phyloP scores from a whole-genome alignment of 306 rosid species.

The Arachis hypogaea region DNA sequence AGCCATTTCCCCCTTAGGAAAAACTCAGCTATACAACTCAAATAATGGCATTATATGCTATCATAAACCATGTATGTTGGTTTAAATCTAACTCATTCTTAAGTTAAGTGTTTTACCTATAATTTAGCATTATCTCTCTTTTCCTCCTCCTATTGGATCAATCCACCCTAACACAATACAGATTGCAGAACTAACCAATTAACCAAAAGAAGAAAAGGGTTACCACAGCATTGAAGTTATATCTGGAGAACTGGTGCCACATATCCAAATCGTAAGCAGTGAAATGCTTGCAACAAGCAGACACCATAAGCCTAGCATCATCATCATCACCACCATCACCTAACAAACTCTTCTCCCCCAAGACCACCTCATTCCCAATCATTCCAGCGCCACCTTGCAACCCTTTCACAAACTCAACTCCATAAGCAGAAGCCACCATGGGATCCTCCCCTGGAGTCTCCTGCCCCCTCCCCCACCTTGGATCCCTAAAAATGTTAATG shows the following conservation, averaged over 20 bases:
- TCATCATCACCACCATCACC: slow-evolving; percentile 40
- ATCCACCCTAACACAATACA: not conserved
- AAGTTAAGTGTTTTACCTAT: not conserved
- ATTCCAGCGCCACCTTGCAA: slow-evolving; percentile 57
- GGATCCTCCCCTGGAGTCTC: slow-evolving; percentile 98
- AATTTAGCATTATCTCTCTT: not conserved
- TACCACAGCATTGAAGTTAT: slow-evolving; percentile 91
- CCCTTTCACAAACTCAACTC: slow-evolving; percentile 70
- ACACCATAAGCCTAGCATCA: slow-evolving; percentile 61
- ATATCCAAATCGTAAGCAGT: slow-evolving; percentile 90
- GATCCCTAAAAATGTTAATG: slow-evolving; percentile 80
- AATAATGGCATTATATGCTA: not conserved
- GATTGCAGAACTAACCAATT: not conserved
- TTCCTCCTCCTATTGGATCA: not conserved
- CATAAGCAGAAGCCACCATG: slow-evolving; percentile 77
- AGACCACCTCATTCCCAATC: slow-evolving; percentile 9
- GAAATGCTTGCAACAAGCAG: slow-evolving; percentile 95
- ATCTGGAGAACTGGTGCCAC: slow-evolving; percentile 70
- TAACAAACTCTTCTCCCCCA: slow-evolving; percentile 42
- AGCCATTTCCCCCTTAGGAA: not conserved
- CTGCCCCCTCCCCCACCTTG: slow-evolving; percentile 96
- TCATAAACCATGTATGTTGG: not conserved
- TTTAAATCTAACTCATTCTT: not conserved
- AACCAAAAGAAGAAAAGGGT: slow-evolving; percentile 15
- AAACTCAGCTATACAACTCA: not conserved